phyloP scores from a whole-genome alignment of 257 asterid species.

The Solanum sitiens region DNA sequence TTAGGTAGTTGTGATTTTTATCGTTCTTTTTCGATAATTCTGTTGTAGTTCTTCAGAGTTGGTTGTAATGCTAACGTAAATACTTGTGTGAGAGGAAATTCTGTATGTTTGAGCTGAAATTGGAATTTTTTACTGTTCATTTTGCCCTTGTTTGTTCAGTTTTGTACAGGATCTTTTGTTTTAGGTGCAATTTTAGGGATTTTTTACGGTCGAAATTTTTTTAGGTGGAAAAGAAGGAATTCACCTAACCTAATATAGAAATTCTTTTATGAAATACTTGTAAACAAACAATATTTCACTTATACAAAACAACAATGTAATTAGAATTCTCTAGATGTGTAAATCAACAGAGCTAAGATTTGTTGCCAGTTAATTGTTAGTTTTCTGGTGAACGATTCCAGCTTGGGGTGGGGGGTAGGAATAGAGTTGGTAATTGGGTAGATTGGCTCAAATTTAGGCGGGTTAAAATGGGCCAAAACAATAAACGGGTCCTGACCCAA shows the following conservation, averaged over 20 bases:
- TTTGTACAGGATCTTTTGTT: neutral
- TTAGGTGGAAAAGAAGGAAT: neutral
- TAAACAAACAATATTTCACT: neutral
- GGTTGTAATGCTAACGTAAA: neutral
- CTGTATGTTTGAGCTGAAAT: neutral
- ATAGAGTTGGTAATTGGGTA: too few species aligned
- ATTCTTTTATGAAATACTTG: neutral
- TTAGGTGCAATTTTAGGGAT: neutral
- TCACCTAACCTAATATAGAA: neutral
- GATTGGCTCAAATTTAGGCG: neutral
- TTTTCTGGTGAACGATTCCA: neutral
- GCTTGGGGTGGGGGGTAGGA: neutral
- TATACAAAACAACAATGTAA: neutral
- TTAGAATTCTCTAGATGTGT: neutral
- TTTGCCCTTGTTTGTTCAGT: neutral
- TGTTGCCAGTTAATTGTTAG: neutral
- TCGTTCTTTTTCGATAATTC: neutral
- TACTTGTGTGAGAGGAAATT: neutral
- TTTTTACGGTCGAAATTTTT: neutral
- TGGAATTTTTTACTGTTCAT: neutral
- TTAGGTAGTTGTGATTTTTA: neutral
- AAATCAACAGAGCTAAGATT: neutral
- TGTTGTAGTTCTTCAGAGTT: neutral
- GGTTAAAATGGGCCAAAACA: too few species aligned
- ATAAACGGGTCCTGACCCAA: too few species aligned